Conservation (phyloP, 495 filamentous ascomycete genomes). For the Neurospora africana region DNA sequence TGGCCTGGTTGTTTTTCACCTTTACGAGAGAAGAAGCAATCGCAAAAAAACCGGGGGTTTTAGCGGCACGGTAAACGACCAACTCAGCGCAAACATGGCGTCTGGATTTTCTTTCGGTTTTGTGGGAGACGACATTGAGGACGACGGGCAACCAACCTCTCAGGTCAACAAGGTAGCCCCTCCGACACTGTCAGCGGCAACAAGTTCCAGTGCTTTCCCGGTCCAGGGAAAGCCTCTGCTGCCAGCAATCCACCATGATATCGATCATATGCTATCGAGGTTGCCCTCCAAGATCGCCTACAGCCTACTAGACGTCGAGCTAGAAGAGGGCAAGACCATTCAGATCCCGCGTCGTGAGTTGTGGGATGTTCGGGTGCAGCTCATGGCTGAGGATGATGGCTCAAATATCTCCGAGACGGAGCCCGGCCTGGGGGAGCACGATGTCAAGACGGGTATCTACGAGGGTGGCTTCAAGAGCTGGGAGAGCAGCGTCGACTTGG, state of each 20-base stretch:
- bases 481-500: constrained; percentile 89
- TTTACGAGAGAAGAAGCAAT: background rate
- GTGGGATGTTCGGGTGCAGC: constrained; percentile 86
- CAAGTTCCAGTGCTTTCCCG: constrained; percentile 32
- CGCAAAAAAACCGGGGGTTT: background rate
- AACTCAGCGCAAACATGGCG: constrained; percentile 2
- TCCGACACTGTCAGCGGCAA: constrained; percentile 15
- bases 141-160: constrained; percentile 32
- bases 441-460: constrained; percentile 84
- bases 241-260: constrained; percentile 31
- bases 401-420: constrained; percentile 24
- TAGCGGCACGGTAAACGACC: background rate
- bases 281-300: constrained; percentile 75
- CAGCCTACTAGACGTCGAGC: constrained; percentile 46
- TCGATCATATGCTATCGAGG: constrained; percentile 47
- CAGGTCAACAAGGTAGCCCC: background rate
- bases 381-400: constrained; percentile 73
- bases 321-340: constrained; percentile 33
- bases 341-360: constrained; percentile 74
- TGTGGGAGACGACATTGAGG: constrained; percentile 73
- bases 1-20: background rate
- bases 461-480: constrained; percentile 99
- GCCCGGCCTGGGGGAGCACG: constrained; percentile 61
- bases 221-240: constrained; percentile 39
- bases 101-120: constrained; percentile 68